Percentiles rank a stretch among this genome's conserved stretches.
These are phyloP conservation scores for Pyrenophora tritici-repentis DNA, from an alignment of 2,329 filamentous ascomycete species.

Conservation along the genomic window DNA sequence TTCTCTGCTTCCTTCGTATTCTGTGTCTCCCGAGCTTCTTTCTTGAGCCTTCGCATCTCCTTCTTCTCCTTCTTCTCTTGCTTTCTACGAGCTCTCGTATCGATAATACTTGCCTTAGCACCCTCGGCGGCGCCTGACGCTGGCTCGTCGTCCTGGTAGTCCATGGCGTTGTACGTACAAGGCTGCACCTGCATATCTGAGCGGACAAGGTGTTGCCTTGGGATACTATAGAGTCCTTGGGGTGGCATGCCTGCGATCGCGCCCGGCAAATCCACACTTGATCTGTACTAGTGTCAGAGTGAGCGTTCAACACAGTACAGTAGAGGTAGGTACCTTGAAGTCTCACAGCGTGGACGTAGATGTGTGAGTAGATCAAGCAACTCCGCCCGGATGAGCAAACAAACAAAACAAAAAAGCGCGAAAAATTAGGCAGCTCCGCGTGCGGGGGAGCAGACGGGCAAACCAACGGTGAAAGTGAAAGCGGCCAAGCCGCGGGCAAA, in stretches of 20 bases:
- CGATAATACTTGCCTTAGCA: neutral
- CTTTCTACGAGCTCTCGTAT: constrained; percentile 1
- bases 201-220: constrained; percentile 27
- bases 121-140: neutral
- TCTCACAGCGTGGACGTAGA: neutral
- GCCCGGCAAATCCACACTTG: neutral
- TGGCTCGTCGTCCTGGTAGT: constrained; percentile 17
- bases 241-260: constrained; percentile 21
- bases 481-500: neutral
- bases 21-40: constrained; percentile 1
- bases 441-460: neutral
- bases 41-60: constrained; percentile 8
- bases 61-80: constrained; percentile 12
- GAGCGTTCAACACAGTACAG: neutral
- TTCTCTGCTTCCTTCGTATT: neutral
- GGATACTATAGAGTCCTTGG: constrained; percentile 31
- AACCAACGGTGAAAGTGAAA: neutral
- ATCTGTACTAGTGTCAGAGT: neutral
- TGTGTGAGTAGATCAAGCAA: neutral
- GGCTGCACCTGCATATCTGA: constrained; percentile 4
- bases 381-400: neutral
- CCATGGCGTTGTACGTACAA: constrained; percentile 28
- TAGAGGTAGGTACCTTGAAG: neutral
- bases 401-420: neutral
- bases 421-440: neutral